Evolutionary conservation across 1,284 basidiomycete species (phyloP), one percentile per base, ranked within the genome.

Genomic region (Papiliotrema fonsecae): DNA sequence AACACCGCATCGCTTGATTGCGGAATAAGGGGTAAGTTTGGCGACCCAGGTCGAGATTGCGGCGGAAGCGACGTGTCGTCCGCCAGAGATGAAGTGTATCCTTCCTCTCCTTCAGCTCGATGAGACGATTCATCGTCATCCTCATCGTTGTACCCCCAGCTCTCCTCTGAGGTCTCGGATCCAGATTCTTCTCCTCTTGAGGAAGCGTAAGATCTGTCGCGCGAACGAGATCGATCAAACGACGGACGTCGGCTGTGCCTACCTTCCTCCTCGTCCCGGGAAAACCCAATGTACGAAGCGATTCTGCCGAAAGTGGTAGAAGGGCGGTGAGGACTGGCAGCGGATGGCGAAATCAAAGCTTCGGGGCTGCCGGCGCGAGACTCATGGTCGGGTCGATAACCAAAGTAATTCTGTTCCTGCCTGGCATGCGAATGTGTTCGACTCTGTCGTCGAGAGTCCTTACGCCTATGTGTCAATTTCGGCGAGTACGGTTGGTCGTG

Each of bases 1-100:
- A 74, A 74, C 47, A 74, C 72, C 9, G 64, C 70, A 42, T 73
- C 72, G 13, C 62, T 60, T 2, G 56, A 58, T 1, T 56, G 51
- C 1, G 69, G 69, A 0, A 74, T 56, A 2, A 74, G 56, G 0
- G 72, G 72, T 13, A 74, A 58, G 24, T 59, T 52, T 3, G 72
- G 72, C 4, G 70, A 73, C 22, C 54, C 53, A 0, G 71, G 71
- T 19, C 68, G 58, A 0, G 69, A 72, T 56, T 73, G 69, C 2
- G 72, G 72, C 9, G 72, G 72, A 1, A 73, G 56, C 1, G 71
- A 73, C 1, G 72, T 74, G 50, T 74, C 70, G 52, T 74, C 72
- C 3, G 72, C 72, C n/a, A 74, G 43, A 1, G 68, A 71, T 1
- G 71, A 73, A 2, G 61, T 62, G 53, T 73, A 72, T 2, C 65